phyloP scores from a whole-genome alignment of 2,329 filamentous ascomycete species.

The Venturia aucupariae region DNA sequence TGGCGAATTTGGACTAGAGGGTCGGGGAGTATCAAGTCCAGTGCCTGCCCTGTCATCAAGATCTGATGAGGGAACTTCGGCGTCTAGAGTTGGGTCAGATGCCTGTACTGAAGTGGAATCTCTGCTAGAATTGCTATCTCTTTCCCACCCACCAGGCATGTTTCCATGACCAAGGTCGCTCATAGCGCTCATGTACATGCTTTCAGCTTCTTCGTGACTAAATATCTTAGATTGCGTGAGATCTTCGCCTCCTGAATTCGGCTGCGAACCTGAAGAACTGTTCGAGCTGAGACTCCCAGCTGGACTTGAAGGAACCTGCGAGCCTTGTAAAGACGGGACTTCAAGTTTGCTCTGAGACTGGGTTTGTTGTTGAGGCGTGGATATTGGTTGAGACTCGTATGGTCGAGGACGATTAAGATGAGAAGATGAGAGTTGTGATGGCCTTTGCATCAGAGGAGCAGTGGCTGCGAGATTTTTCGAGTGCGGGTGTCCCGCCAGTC shows the following conservation, averaged over 20 bases:
- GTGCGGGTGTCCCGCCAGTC: neutral
- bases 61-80: neutral
- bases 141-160: conserved; percentile 15
- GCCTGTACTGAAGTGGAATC: neutral
- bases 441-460: neutral
- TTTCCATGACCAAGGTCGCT: conserved; percentile 28
- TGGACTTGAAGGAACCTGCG: neutral
- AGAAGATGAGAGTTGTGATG: neutral
- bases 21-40: conserved; percentile 11
- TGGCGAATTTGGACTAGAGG: conserved; percentile 8
- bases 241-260: conserved; percentile 33
- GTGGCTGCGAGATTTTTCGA: neutral
- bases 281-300: neutral
- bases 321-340: neutral
- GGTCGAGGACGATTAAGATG: neutral
- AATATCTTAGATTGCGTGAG: conserved; percentile 53
- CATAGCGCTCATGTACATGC: conserved; percentile 73
- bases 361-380: neutral
- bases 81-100: neutral
- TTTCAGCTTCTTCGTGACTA: conserved; percentile 71
- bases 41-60: neutral
- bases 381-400: conserved; percentile 3
- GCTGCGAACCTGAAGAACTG: neutral
- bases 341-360: neutral
- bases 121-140: conserved; percentile 10